A percentile compares a stretch with the other conserved stretches of the same genome.
phyloP scores from a whole-genome alignment of 1,139 yeast genomes.

The Nakaseomyces delphensis region DNA sequence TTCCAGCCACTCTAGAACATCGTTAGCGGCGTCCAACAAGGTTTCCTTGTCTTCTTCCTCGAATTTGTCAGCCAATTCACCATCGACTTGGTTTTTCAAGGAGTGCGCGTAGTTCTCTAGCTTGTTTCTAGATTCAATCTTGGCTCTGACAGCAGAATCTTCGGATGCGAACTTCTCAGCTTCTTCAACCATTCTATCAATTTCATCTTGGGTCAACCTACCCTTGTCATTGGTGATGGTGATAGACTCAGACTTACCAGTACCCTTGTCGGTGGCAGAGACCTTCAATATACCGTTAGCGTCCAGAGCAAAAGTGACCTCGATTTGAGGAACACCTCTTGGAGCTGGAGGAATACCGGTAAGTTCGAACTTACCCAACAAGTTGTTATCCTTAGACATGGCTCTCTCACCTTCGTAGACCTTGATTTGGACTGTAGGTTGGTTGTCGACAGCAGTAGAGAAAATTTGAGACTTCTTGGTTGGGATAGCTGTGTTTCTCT shows the following conservation, averaged over 20 bases:
- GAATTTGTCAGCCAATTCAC: constrained; percentile 62
- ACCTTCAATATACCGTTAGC: constrained; percentile 94
- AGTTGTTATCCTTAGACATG: constrained; percentile 87
- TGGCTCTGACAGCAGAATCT: constrained; percentile 71
- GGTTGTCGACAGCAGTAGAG: constrained; percentile 94
- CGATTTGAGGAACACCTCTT: constrained; percentile 96
- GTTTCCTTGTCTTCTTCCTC: constrained; percentile 91
- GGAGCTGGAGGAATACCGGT: constrained; percentile 95
- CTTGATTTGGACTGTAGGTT: constrained; percentile 89
- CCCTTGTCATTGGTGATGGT: constrained; percentile 97
- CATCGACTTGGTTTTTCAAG: constrained; percentile 66
- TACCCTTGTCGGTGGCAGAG: constrained; percentile 88
- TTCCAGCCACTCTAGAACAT: constrained; percentile 73
- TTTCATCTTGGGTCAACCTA: constrained; percentile 83
- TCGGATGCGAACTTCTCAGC: constrained; percentile 87
- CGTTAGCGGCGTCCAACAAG: constrained; percentile 78
- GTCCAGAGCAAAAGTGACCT: constrained; percentile 88
- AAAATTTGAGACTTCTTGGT: constrained; percentile 92
- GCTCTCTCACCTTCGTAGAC: constrained; percentile 97
- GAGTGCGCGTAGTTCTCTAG: constrained; percentile 85
- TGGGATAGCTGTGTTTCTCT: constrained; percentile 94
- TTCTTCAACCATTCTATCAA: constrained; percentile 90
- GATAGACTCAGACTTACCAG: constrained; percentile 90
- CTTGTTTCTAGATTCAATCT: constrained; percentile 78
- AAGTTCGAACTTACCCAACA: constrained; percentile 88